These are phyloP conservation scores for Cucumis hystrix DNA, from an alignment of 306 rosid species.

Conservation along the genomic window DNA sequence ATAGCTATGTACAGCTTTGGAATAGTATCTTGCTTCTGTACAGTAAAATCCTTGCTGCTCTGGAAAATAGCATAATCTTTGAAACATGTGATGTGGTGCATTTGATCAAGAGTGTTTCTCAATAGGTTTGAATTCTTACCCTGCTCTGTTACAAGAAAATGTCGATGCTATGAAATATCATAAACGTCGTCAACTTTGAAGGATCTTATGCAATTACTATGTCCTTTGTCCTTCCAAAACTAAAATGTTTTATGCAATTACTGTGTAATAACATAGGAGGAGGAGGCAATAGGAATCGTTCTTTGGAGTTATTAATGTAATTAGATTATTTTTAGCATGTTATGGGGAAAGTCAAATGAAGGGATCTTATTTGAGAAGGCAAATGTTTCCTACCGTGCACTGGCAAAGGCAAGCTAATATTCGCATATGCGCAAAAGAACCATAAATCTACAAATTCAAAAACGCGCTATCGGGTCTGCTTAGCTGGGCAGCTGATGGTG, in stretches of 20 bases:
- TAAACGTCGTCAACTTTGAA: neutral
- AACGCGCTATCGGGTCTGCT: constrained; percentile 11
- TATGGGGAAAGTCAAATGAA: neutral
- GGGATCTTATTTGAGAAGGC: neutral
- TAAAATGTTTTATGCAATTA: neutral
- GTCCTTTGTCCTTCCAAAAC: neutral
- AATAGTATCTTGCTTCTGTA: too few relatives aligned
- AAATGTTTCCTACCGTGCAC: neutral
- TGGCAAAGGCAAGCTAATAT: neutral
- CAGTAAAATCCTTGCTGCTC: too few relatives aligned
- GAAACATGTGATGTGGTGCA: neutral
- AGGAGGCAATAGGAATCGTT: neutral
- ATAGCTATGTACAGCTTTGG: too few relatives aligned
- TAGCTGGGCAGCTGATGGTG: constrained; percentile 14
- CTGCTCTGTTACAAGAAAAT: neutral
- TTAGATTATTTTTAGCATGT: too few relatives aligned
- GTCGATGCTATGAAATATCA: neutral
- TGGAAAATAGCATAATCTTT: neutral
- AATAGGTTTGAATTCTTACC: neutral
- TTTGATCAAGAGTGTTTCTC: neutral
- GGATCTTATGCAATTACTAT: too few relatives aligned
- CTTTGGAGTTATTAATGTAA: too few relatives aligned
- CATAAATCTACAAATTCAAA: neutral
- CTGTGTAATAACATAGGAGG: neutral
- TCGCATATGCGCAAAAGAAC: neutral